Percentiles rank a stretch among this genome's conserved stretches.
These are phyloP conservation scores for Coniochaeta sp. DNA, from an alignment of 2,329 filamentous ascomycete species.

Conservation along the genomic window DNA sequence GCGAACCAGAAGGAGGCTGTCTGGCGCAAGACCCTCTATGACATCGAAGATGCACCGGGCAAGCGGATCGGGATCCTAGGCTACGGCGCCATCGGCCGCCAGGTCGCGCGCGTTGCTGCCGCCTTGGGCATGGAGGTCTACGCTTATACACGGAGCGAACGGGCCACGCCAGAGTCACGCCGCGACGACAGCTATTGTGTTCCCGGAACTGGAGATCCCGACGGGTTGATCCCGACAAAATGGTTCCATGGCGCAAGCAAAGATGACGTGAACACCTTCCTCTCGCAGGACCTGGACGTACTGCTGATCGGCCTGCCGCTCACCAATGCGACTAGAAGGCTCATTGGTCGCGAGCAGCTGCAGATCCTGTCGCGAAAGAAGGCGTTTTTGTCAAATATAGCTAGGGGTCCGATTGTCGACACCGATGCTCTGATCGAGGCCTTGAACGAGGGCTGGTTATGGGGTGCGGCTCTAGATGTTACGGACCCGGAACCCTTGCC, in stretches of 20 bases:
- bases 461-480: slow-evolving; percentile 62
- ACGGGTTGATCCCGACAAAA: slow-evolving; percentile 29
- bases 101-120: slow-evolving; percentile 37
- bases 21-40: slow-evolving; percentile 3
- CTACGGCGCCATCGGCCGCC: slow-evolving; percentile 37
- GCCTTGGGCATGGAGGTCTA: slow-evolving; percentile 61
- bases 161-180: slow-evolving; percentile 49
- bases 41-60: slow-evolving; percentile 21
- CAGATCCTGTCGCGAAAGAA: slow-evolving; percentile 29
- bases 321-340: slow-evolving; percentile 24
- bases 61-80: slow-evolving; percentile 32
- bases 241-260: slow-evolving; percentile 32
- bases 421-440: slow-evolving; percentile 47
- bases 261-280: slow-evolving; percentile 29
- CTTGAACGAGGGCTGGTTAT: slow-evolving; percentile 29
- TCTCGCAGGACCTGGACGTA: slow-evolving; percentile 33
- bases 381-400: slow-evolving; percentile 59
- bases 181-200: slow-evolving; percentile 55
- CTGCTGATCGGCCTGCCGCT: slow-evolving; percentile 34
- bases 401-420: slow-evolving; percentile 40
- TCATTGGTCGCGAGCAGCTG: slow-evolving; percentile 37
- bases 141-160: slow-evolving; percentile 57
- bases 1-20: slow-evolving; percentile 10
- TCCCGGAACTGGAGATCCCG: slow-evolving; percentile 47
- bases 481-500: slow-evolving; percentile 67